A percentile compares a stretch with the other conserved stretches of the same genome.
These are phyloP conservation scores for Saccharomyces hybrid DNA, from an alignment of 1,139 yeast species.

Conservation along the genomic window DNA sequence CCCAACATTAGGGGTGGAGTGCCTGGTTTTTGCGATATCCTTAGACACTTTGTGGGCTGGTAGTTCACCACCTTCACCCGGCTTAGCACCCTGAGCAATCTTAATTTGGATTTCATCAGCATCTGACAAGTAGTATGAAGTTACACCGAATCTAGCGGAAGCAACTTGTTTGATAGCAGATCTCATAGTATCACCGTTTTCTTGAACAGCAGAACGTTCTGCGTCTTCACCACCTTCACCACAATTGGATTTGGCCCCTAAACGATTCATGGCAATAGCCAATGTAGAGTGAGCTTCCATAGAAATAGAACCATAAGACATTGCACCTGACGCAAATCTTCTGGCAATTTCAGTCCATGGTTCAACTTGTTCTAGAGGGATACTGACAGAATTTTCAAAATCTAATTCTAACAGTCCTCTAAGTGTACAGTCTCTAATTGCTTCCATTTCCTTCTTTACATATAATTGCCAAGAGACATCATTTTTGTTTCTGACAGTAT, in stretches of 20 bases:
- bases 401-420: slow-evolving; percentile 93
- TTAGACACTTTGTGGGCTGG: slow-evolving; percentile 91
- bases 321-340: slow-evolving; percentile 96
- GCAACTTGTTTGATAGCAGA: slow-evolving; percentile 97
- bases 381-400: slow-evolving; percentile 58
- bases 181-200: slow-evolving; percentile 95
- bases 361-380: slow-evolving; percentile 95
- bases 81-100: slow-evolving; percentile 99
- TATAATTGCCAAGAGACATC: slow-evolving; percentile 88
- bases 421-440: slow-evolving; percentile 84
- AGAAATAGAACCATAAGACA: slow-evolving; percentile 97
- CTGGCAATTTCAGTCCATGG: slow-evolving; percentile 99
- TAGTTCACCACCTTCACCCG: slow-evolving; percentile 99
- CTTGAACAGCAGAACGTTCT: slow-evolving; percentile 72
- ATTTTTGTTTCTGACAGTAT: slow-evolving; percentile 93
- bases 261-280: slow-evolving; percentile 97
- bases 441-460: slow-evolving; percentile 83
- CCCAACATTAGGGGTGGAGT: slow-evolving; percentile 95
- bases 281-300: slow-evolving; percentile 97
- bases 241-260: slow-evolving; percentile 95
- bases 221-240: slow-evolving; percentile 99
- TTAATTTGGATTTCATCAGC: slow-evolving; percentile 97
- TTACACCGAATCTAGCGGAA: slow-evolving; percentile 96
- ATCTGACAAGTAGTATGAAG: slow-evolving; percentile 87
- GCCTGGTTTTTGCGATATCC: slow-evolving; percentile 90